Evolutionary conservation across 345 rosid species (phyloP), one percentile per base, ranked within the genome.

Genomic region (Eucalyptus dawsonii): DNA sequence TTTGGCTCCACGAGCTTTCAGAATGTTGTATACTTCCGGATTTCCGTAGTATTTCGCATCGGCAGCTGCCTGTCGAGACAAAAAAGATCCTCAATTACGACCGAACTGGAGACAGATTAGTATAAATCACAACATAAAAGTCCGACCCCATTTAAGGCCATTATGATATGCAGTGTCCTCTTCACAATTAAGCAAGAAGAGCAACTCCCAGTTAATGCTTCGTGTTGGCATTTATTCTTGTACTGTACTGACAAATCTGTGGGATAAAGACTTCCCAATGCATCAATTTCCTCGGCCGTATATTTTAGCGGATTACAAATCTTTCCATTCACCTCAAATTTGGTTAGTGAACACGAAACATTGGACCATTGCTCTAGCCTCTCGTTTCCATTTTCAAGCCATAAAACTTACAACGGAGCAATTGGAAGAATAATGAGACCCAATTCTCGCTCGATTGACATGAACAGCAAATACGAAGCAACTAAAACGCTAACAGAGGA

Each of bases 31-130:
- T 25, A 95, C 93, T 47, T 98, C 99, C 5, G 93, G 88, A 91
- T 98, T 95, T 91, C 99, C 99, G 25, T 98, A 98, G 90, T 94
- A 95, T 91, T 96, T 98, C 0, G 99, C 98, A 92, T 98, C 99
- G 65, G 95, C 97, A 91, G 96, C 97, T 50, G 98, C 98, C 99
- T 98, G 96, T 83, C 62, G 65, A 88, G 86, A 83, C 21, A 87
- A 67, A 88, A 50, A 67, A 50, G 14, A 40, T 15, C 60, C 44
- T 72, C 40, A 2, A 21, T 21, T 19, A 76, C 3, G 47, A 76
- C n/a, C 13, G 15, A 76, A 15, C 44, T 37, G 47, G 83, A 37
- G 47, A 4, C 83, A 76, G 83, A 40, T 76, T 21, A 76, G 27
- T 42, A 40, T 21, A 76, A 76, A 65, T 65, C 37, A n/a, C 76